Percentiles rank a stretch among this genome's conserved stretches.
Conservation (phyloP, 768 basidiomycete genomes). For the Leccinum boreale region DNA sequence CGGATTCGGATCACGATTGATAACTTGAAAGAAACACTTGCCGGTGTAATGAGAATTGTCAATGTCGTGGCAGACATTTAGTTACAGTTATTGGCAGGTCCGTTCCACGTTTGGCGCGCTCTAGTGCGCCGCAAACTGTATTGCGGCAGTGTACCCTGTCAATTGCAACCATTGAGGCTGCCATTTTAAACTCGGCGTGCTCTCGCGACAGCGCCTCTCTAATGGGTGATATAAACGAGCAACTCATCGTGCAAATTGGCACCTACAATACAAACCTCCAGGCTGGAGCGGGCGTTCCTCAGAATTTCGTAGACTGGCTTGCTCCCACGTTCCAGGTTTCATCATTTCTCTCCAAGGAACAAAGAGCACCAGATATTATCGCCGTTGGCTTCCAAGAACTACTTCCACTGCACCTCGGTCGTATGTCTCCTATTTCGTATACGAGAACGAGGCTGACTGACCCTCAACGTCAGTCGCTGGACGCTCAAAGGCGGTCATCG, state of each 20-base stretch:
- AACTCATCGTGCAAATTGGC: constrained; percentile 71
- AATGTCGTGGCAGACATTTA: neutral
- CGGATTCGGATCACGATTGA: neutral
- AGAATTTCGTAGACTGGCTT: constrained; percentile 92
- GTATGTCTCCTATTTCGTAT: constrained; percentile 45
- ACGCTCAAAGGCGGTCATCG: constrained; percentile 64
- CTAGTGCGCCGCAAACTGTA: neutral
- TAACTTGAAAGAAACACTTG: neutral
- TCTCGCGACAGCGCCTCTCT: neutral
- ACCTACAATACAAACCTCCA: constrained; percentile 93
- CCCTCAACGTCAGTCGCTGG: constrained; percentile 60
- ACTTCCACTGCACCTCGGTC: constrained; percentile 81
- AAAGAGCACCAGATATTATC: constrained; percentile 76
- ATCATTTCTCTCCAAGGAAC: constrained; percentile 59
- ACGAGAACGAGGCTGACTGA: constrained; percentile 3
- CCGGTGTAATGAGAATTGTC: neutral
- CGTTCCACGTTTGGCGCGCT: neutral
- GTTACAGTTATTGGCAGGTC: no score
- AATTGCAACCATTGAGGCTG: no score
- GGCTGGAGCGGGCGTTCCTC: constrained; percentile 66
- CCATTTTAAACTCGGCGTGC: no score
- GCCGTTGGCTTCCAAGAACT: constrained; percentile 95
- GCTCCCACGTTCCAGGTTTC: constrained; percentile 78
- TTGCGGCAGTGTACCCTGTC: no score
- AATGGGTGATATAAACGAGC: constrained; percentile 21